Percentiles rank a stretch among this genome's conserved stretches.
These are phyloP conservation scores for Hyaloscypha bicolor DNA, from an alignment of 495 filamentous ascomycete species.

Conservation along the genomic window DNA sequence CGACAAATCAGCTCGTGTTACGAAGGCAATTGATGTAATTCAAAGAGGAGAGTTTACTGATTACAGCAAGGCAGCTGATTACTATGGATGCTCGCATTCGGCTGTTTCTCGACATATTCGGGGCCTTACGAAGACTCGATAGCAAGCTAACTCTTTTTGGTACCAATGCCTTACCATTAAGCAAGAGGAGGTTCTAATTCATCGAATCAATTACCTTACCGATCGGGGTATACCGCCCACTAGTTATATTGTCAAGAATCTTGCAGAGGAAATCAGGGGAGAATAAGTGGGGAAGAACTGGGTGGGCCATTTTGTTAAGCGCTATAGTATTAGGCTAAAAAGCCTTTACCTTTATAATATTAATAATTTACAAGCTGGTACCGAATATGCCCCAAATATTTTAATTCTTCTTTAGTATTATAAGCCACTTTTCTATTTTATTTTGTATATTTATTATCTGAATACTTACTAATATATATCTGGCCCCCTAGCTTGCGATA, in stretches of 20 bases:
- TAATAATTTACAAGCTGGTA: slow-evolving; percentile 6
- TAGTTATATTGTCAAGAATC: slow-evolving; percentile 18
- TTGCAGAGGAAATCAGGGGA: slow-evolving; percentile 17
- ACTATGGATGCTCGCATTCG: background rate
- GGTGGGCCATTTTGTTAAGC: slow-evolving; percentile 16
- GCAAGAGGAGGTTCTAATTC: slow-evolving; percentile 6
- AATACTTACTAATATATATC: background rate
- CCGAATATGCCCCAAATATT: slow-evolving; percentile 19
- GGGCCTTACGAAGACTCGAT: background rate
- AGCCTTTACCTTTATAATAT: slow-evolving; percentile 2
- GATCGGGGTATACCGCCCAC: slow-evolving; percentile 7
- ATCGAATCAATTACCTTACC: slow-evolving; percentile 17
- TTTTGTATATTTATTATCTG: slow-evolving; percentile 1
- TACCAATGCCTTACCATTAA: slow-evolving; percentile 9
- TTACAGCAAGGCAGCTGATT: background rate
- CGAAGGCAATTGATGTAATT: background rate
- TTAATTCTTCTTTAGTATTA: slow-evolving; percentile 13
- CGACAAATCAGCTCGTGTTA: slow-evolving; percentile 2
- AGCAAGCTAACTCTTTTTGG: background rate
- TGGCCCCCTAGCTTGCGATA: background rate
- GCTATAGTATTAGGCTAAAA: slow-evolving; percentile 15
- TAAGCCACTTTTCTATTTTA: slow-evolving; percentile 17
- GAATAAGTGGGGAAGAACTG: slow-evolving; percentile 11
- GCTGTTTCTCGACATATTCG: slow-evolving; percentile 8
- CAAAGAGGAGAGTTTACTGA: slow-evolving; percentile 1